A percentile compares a stretch with the other conserved stretches of the same genome.
phyloP scores from a whole-genome alignment of 2,329 filamentous ascomycete genomes.

The Colletotrichum eleusines region DNA sequence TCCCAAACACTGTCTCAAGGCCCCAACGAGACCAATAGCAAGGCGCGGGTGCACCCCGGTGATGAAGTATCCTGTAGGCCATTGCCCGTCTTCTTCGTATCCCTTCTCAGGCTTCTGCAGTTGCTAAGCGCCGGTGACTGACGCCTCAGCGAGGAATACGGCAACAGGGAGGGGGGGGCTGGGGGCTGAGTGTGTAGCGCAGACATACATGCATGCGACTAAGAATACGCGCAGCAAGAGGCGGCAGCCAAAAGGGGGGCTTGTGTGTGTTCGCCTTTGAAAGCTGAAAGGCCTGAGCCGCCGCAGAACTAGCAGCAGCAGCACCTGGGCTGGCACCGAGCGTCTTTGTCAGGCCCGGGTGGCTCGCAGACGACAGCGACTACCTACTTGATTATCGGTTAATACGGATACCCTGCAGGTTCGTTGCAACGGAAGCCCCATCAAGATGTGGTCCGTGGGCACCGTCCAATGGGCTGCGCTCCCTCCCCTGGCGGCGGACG shows the following conservation, averaged over 20 bases:
- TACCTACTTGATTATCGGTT: conserved; percentile 18
- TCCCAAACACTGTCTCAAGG: background rate
- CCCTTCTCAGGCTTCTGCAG: no score
- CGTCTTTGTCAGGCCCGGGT: conserved; percentile 20
- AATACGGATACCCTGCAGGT: conserved; percentile 32
- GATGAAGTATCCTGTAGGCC: background rate
- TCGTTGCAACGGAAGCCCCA: background rate
- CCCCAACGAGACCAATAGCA: background rate
- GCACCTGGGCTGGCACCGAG: no score
- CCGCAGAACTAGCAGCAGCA: background rate
- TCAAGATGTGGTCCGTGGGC: conserved; percentile 35
- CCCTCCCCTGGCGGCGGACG: conserved; percentile 12
- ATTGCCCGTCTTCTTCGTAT: background rate
- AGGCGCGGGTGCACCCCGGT: background rate
- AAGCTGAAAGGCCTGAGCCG: background rate
- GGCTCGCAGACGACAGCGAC: conserved; percentile 17
- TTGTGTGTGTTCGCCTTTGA: no score
- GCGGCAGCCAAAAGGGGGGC: background rate
- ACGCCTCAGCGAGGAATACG: conserved; percentile 9
- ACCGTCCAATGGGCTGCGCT: background rate
- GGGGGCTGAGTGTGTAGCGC: conserved; percentile 20
- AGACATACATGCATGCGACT: conserved; percentile 18
- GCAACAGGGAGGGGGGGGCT: no score
- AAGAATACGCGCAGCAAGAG: conserved; percentile 7
- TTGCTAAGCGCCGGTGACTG: conserved; percentile 16